Conservation (phyloP, 2,329 filamentous ascomycete genomes). For the Escovopsis weberi region DNA sequence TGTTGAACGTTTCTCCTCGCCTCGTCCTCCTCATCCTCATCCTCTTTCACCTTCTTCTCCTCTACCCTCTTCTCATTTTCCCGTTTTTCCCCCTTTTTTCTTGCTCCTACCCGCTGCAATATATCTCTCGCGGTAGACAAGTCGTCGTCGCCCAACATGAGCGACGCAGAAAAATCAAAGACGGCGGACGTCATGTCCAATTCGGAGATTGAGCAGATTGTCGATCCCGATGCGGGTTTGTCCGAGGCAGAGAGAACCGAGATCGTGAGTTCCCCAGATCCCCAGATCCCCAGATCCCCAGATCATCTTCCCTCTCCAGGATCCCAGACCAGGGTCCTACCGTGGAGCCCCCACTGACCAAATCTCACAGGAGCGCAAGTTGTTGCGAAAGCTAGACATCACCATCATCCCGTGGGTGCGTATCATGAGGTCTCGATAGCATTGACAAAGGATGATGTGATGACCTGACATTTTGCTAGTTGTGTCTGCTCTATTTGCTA, state of each 20-base stretch:
- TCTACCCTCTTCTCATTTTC: neutral
- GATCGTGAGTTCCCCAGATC: slow-evolving; percentile 32
- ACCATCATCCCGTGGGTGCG: slow-evolving; percentile 44
- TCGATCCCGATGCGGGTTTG: slow-evolving; percentile 43
- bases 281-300: no score
- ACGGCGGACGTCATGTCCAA: slow-evolving; percentile 15
- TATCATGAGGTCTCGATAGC: neutral
- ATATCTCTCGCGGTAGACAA: neutral
- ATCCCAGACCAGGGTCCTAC: no score
- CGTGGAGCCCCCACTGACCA: neutral
- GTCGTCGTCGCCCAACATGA: slow-evolving; percentile 13
- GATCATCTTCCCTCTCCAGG: no score
- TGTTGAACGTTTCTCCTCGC: no score
- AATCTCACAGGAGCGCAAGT: slow-evolving; percentile 38
- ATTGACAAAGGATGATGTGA: neutral
- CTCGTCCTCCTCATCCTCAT: no score
- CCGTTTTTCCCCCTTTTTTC: neutral
- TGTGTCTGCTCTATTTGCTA: slow-evolving; percentile 58
- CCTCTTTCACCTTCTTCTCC: no score
- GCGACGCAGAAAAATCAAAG: slow-evolving; percentile 18
- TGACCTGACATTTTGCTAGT: slow-evolving; percentile 19
- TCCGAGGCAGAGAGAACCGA: slow-evolving; percentile 46
- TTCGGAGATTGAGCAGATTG: slow-evolving; percentile 14
- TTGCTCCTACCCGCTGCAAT: neutral
- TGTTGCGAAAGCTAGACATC: slow-evolving; percentile 47